Evolutionary conservation across 2,329 filamentous ascomycete species (phyloP).

Genomic region (Orbilia ellipsospora): DNA sequence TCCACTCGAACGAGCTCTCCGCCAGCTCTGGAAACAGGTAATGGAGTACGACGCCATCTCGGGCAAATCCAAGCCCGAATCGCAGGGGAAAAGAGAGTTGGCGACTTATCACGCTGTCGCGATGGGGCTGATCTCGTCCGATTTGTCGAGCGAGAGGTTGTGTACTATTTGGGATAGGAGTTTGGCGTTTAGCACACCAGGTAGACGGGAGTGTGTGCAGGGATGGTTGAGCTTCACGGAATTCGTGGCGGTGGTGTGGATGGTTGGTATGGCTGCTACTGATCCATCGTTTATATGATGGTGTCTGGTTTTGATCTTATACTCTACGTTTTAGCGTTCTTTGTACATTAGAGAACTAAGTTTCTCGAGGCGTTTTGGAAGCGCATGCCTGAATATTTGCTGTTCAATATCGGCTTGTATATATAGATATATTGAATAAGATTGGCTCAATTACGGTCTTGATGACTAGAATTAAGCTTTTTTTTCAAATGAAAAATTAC

Average conservation of each 20-base stretch:
- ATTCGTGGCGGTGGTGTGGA: constrained; percentile 48
- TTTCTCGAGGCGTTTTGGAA: no score
- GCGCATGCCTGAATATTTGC: no score
- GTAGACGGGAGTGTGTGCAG: constrained; percentile 39
- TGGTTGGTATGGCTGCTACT: constrained; percentile 46
- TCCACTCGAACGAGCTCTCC: constrained; percentile 42
- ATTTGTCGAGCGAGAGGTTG: constrained; percentile 37
- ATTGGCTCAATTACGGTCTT: neutral
- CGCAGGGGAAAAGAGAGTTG: constrained; percentile 38
- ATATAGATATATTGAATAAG: neutral
- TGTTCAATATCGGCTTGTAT: neutral
- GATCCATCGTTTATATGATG: constrained; percentile 28
- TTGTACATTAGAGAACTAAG: no score
- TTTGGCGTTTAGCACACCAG: constrained; percentile 40
- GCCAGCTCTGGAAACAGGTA: constrained; percentile 50
- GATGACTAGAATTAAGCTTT: neutral
- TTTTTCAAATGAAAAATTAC: neutral
- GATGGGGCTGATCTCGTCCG: constrained; percentile 45
- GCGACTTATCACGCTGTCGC: constrained; percentile 49
- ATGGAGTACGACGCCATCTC: constrained; percentile 45
- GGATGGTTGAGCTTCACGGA: constrained; percentile 52
- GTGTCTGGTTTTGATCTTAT: neutral
- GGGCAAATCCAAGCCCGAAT: constrained; percentile 38
- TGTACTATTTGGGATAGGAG: constrained; percentile 44
- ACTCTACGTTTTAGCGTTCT: neutral